These are phyloP conservation scores for Dothidotthia symphoricarpi DNA, from an alignment of 2,329 filamentous ascomycete species.

Conservation along the genomic window DNA sequence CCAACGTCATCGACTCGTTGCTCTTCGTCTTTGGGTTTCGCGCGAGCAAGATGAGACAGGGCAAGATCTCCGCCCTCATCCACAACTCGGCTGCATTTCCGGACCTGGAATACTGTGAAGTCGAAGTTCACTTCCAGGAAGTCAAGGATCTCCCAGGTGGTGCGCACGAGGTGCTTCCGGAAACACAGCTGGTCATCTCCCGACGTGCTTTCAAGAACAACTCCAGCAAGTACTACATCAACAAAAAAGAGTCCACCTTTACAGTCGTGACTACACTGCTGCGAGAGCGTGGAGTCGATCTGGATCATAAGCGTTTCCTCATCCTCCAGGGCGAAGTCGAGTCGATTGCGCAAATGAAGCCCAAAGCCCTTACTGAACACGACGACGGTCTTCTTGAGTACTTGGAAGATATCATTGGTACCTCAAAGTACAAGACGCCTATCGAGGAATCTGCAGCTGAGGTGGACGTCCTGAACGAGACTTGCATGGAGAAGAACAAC, in stretches of 20 bases:
- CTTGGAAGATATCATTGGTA: conserved; percentile 97
- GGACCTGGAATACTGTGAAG: conserved; percentile 86
- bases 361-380: conserved; percentile 91
- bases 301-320: conserved; percentile 96
- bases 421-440: conserved; percentile 94
- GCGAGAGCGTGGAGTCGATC: conserved; percentile 82
- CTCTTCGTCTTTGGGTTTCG: conserved; percentile 99
- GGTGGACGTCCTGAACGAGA: conserved; percentile 88
- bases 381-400: conserved; percentile 96
- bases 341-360: conserved; percentile 98
- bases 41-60: conserved; percentile 98
- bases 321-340: conserved; percentile 98
- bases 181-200: conserved; percentile 84
- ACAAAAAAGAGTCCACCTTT: conserved; percentile 85
- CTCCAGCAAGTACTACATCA: conserved; percentile 97
- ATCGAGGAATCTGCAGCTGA: conserved; percentile 92
- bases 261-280: conserved; percentile 86
- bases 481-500: conserved; percentile 90
- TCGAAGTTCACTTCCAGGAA: conserved; percentile 94
- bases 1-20: conserved; percentile 96
- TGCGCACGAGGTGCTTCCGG: conserved; percentile 71
- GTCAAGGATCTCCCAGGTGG: conserved; percentile 83
- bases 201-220: conserved; percentile 97
- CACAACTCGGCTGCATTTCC: conserved; percentile 91
- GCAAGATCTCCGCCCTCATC: conserved; percentile 95